Evolutionary conservation across 2,329 filamentous ascomycete genomes (phyloP).

Genomic region (Verruconis gallopava): DNA sequence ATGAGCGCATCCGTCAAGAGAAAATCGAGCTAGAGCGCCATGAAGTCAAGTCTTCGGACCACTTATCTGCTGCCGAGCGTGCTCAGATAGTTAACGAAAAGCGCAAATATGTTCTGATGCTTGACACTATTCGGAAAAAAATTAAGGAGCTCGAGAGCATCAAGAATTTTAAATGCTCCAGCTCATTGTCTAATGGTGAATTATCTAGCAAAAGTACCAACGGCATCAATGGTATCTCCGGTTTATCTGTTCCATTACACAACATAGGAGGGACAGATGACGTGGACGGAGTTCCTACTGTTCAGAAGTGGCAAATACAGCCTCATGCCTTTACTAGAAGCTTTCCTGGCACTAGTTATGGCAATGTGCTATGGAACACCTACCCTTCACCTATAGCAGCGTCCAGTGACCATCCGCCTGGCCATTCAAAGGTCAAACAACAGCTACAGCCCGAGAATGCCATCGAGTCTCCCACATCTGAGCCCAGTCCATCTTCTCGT

Average conservation of each 20-base stretch:
- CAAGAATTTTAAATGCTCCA: neutral
- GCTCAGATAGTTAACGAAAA: conserved; percentile 8
- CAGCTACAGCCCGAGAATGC: neutral
- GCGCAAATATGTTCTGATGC: conserved; percentile 6
- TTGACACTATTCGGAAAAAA: conserved; percentile 10
- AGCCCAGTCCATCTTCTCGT: conserved; percentile 7
- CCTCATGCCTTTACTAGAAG: neutral
- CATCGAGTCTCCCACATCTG: conserved; percentile 3
- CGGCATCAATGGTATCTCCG: neutral
- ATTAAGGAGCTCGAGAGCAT: conserved; percentile 9
- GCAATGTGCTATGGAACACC: no score
- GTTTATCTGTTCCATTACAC: neutral
- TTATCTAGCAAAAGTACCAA: neutral
- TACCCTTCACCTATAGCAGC: no score
- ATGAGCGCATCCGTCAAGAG: conserved; percentile 7
- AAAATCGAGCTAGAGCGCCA: conserved; percentile 9
- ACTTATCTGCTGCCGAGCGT: neutral
- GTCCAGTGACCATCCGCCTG: no score
- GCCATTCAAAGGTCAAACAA: no score
- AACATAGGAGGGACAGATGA: neutral
- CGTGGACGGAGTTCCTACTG: neutral
- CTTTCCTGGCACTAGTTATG: neutral
- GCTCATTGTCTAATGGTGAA: neutral
- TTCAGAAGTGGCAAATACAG: neutral
- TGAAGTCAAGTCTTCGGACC: conserved; percentile 8